Evolutionary conservation across 2,329 filamentous ascomycete species (phyloP), one percentile per base, ranked within the genome.

Genomic region (Leptographium radiaticola): DNA sequence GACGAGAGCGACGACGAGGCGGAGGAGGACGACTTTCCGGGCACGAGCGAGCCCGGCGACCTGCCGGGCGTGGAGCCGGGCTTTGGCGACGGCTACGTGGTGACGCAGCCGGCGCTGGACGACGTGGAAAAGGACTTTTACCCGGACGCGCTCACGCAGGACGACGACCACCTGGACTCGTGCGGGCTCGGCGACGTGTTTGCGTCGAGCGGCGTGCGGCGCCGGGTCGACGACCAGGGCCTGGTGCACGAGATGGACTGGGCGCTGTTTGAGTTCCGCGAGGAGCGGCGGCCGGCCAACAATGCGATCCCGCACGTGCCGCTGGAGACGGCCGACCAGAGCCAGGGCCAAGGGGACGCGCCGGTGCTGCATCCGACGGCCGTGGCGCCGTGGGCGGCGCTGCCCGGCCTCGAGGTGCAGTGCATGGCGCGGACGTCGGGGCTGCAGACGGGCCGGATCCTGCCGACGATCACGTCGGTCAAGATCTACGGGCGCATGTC

Each of bases 231-330:
- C 53, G 76, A 80, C 56, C 75, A 85, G 57, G 83, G 84, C 6
- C 71, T 94, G 30, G 74, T 87, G 7, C 91, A 96, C 65, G 91
- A 97, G 67, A 89, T 97, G 46, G 91, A 97, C 67, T 97, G 91
- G 91, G 89, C 90, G 0, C 72, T 97, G 2, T 89, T 97, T 61
- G 81, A 87, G 60, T 87, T 97, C 58, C 73, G 84, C 12, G 74
- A 83, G 8, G 77, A 83, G 12, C 81, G 91, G 1, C 71, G 83
- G 15, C 87, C 91, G 4, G 73, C 77, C 0, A 77, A 80, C 56
- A 96, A 96, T 61, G 68, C 79, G 12, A 84, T 95, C 25, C 80
- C 80, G 2, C 60, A 61, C 52, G 61, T 46, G 56, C 63, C 18
- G 39, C 58, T 25, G 44, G n/a, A 53, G 34, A 49, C 45, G 10